Percentiles rank a stretch among this genome's conserved stretches.
Conservation (phyloP, 805 yeast species). For the Komagataella ulmi region DNA sequence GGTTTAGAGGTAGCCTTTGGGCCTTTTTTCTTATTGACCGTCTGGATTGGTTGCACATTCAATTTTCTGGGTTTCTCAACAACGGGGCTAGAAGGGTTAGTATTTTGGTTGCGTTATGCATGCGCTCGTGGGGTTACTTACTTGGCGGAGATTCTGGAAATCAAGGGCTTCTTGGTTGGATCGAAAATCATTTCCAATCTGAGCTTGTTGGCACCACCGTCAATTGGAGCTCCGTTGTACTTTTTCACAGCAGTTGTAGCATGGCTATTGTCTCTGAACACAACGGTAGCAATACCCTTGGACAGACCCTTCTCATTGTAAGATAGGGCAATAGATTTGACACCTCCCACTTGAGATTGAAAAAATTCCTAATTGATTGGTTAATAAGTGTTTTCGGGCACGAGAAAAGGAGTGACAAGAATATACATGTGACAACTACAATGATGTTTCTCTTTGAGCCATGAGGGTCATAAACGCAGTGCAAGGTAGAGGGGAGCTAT, state of each 20-base stretch:
- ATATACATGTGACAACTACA: background rate
- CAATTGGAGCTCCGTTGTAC: slow-evolving; percentile 90
- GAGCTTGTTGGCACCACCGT: slow-evolving; percentile 68
- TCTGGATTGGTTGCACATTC: slow-evolving; percentile 6
- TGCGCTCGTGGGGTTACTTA: slow-evolving; percentile 2
- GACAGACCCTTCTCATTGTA: slow-evolving; percentile 85
- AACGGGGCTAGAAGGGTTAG: slow-evolving; percentile 4
- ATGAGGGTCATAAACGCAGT: background rate
- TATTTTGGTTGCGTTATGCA: background rate
- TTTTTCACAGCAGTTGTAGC: slow-evolving; percentile 73
- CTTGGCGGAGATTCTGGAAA: slow-evolving; percentile 58
- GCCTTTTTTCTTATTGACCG: slow-evolving; percentile 14
- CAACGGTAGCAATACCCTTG: slow-evolving; percentile 82
- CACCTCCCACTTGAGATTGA: slow-evolving; percentile 77
- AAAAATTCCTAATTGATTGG: slow-evolving; percentile 61
- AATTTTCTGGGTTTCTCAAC: slow-evolving; percentile 6
- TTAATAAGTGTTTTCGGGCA: background rate
- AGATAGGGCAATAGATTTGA: slow-evolving; percentile 52
- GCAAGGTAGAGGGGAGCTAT: background rate
- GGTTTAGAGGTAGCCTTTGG: slow-evolving; percentile 46
- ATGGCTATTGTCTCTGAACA: slow-evolving; percentile 53
- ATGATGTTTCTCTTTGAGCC: background rate
- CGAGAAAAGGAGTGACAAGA: background rate
- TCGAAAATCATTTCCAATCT: slow-evolving; percentile 75
- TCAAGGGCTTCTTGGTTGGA: slow-evolving; percentile 63